phyloP scores from a whole-genome alignment of 208 protist genomes.

The Herpetomonas samuelpessoai region DNA sequence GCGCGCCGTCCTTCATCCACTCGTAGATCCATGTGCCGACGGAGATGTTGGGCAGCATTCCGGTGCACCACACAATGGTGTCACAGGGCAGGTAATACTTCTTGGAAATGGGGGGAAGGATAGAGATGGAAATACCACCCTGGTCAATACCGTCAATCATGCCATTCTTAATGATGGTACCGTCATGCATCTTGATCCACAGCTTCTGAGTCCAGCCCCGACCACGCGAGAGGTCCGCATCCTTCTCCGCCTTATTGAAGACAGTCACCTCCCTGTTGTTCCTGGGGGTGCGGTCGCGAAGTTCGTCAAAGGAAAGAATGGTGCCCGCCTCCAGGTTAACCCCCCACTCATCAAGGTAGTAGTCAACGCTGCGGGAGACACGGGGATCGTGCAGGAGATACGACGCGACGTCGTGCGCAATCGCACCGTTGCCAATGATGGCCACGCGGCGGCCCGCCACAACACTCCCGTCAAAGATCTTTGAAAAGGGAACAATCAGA shows the following conservation, averaged over 20 bases:
- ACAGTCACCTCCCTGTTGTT: constrained; percentile 83
- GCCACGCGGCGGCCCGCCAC: constrained; percentile 73
- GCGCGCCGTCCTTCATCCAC: constrained; percentile 85
- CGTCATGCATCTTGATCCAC: constrained; percentile 74
- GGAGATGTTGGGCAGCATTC: constrained; percentile 79
- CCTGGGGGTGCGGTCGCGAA: constrained; percentile 30
- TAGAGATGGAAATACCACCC: constrained; percentile 63
- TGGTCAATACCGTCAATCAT: constrained; percentile 67
- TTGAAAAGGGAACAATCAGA: constrained; percentile 69
- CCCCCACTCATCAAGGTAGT: constrained; percentile 82
- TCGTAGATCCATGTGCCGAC: constrained; percentile 85
- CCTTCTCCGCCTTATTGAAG: constrained; percentile 75
- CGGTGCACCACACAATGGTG: constrained; percentile 81
- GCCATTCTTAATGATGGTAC: constrained; percentile 61
- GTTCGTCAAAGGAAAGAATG: constrained; percentile 20
- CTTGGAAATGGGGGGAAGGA: constrained; percentile 38
- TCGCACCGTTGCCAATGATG: constrained; percentile 82
- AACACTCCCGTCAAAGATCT: constrained; percentile 80
- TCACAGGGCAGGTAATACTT: constrained; percentile 71
- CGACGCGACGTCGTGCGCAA: constrained; percentile 81
- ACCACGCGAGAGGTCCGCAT: constrained; percentile 75
- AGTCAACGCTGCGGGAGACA: constrained; percentile 61
- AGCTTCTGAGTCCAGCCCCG: constrained; percentile 82
- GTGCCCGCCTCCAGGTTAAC: constrained; percentile 70
- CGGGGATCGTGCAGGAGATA: constrained; percentile 82